These are phyloP conservation scores for Aspergillus spinulosporus DNA, from an alignment of 2,329 filamentous ascomycete species.

Conservation along the genomic window DNA sequence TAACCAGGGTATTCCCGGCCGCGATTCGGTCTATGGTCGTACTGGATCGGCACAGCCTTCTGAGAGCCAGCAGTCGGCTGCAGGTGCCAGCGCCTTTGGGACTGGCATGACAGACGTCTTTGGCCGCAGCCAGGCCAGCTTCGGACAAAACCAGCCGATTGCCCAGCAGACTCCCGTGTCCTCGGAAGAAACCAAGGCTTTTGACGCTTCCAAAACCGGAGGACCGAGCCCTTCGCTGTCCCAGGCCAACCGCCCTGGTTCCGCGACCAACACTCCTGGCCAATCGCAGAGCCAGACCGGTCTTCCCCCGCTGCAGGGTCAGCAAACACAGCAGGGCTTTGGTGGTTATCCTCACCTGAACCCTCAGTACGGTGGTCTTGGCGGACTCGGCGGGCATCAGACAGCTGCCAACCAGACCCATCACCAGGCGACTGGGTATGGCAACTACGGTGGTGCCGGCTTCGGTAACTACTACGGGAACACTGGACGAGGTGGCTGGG, in stretches of 20 bases:
- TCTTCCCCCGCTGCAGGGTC: constrained; percentile 56
- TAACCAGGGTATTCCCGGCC: constrained; percentile 45
- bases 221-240: constrained; percentile 63
- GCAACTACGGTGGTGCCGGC: constrained; percentile 44
- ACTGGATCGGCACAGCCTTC: constrained; percentile 58
- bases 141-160: constrained; percentile 56
- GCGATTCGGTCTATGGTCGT: constrained; percentile 61
- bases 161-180: constrained; percentile 50
- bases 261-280: constrained; percentile 60
- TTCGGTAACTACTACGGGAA: constrained; percentile 48
- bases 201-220: constrained; percentile 57
- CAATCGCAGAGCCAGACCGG: constrained; percentile 53
- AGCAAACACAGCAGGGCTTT: constrained; percentile 57
- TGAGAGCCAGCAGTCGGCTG: constrained; percentile 54
- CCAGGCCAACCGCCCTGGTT: constrained; percentile 63
- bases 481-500: constrained; percentile 47
- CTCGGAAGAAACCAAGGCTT: constrained; percentile 59
- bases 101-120: constrained; percentile 60
- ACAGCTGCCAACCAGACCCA: constrained; percentile 41
- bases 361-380: constrained; percentile 54
- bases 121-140: constrained; percentile 58
- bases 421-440: constrained; percentile 45
- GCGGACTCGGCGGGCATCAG: constrained; percentile 45
- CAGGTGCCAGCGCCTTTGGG: constrained; percentile 52
- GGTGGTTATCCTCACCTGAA: constrained; percentile 58